Evolutionary conservation across 441 rosid genomes (phyloP).

Genomic region (Gossypium laxum): DNA sequence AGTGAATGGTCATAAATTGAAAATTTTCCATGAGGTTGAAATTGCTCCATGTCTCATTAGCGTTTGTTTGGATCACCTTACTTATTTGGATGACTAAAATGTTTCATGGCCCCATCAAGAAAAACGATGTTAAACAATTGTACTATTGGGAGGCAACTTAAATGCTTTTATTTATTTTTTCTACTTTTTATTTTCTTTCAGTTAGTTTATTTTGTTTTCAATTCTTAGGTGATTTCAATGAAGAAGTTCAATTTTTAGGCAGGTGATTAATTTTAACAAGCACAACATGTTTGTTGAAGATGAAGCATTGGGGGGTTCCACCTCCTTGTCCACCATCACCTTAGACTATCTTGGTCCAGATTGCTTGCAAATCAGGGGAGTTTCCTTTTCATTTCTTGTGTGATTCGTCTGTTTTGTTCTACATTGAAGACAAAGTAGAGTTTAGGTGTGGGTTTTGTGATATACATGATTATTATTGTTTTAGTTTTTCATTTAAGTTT

Average conservation of each 20-base stretch:
- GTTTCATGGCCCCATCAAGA: too few species aligned
- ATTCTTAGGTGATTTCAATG: too few species aligned
- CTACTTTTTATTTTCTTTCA: too few species aligned
- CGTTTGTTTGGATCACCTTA: background rate
- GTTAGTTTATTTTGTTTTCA: too few species aligned
- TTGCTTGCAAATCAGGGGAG: background rate
- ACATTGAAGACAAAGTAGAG: background rate
- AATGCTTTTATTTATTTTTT: too few species aligned
- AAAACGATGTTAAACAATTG: too few species aligned
- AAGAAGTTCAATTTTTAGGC: too few species aligned
- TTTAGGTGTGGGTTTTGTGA: background rate
- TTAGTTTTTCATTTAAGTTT: background rate
- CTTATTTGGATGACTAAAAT: too few species aligned
- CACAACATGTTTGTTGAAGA: too few species aligned
- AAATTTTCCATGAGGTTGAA: background rate
- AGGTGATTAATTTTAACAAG: too few species aligned
- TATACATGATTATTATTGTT: background rate
- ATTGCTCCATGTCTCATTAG: background rate
- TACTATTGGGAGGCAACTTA: background rate
- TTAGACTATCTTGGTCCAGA: too few species aligned
- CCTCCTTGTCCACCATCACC: background rate
- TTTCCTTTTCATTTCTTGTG: too few species aligned
- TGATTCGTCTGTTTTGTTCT: background rate
- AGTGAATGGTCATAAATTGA: background rate
- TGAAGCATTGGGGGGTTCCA: background rate